These are phyloP conservation scores for Huntiella bhutanensis DNA, from an alignment of 2,329 filamentous ascomycete genomes.

Conservation along the genomic window DNA sequence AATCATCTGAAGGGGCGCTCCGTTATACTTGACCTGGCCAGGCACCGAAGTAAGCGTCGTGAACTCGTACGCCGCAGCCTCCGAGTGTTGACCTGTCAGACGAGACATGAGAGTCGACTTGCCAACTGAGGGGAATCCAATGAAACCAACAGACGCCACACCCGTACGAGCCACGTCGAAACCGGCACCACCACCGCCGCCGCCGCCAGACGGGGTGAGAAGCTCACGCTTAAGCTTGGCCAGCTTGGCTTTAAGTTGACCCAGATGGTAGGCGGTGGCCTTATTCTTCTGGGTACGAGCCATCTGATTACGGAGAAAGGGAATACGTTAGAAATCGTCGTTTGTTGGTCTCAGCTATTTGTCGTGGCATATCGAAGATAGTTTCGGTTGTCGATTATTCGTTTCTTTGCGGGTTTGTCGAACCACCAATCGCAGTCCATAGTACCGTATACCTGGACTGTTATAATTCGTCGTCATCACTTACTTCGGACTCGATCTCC, in stretches of 20 bases:
- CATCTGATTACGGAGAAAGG: constrained; percentile 40
- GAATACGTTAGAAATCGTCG: constrained; percentile 6
- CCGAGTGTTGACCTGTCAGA: constrained; percentile 89
- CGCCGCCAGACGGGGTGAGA: constrained; percentile 65
- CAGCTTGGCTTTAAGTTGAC: constrained; percentile 93
- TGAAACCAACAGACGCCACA: constrained; percentile 92
- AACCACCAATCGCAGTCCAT: background rate
- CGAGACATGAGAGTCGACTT: constrained; percentile 96
- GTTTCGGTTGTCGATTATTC: background rate
- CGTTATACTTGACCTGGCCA: constrained; percentile 90
- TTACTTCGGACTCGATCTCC: constrained; percentile 84
- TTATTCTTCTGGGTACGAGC: constrained; percentile 96
- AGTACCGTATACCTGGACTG: background rate
- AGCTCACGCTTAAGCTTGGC: constrained; percentile 95
- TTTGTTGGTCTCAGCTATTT: background rate
- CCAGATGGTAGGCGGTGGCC: constrained; percentile 80
- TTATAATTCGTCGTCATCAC: constrained; percentile 16
- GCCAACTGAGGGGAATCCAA: constrained; percentile 93
- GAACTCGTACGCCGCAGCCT: constrained; percentile 95
- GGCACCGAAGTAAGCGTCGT: constrained; percentile 95
- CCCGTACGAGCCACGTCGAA: constrained; percentile 97
- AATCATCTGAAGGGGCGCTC: constrained; percentile 93
- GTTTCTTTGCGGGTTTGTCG: background rate
- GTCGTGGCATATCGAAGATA: background rate
- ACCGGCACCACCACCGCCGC: constrained; percentile 68